Evolutionary conservation across 306 rosid species (phyloP), one percentile per base, ranked within the genome.

Genomic region (Rubus idaeus): DNA sequence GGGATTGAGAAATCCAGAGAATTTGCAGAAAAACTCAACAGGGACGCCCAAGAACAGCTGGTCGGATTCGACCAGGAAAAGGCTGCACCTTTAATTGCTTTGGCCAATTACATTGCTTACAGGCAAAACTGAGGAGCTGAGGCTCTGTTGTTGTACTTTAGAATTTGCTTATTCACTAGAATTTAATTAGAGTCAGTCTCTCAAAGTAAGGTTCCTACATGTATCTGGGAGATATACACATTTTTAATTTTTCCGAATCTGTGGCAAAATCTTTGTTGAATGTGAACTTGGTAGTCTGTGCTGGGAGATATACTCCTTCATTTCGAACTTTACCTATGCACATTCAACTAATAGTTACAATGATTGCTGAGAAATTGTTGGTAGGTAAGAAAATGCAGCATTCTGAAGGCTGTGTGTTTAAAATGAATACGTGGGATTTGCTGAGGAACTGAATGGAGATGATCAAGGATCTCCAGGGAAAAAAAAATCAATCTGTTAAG

Each of bases 1-100:
- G 97, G 97, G 41, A 69, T 90, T 18, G 87, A 84, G 9, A 84
- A 87, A 18, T 90, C 97, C 0, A 89, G 82, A 74, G 96, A 87
- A 7, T 86, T 92, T 77, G 96, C 93, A 37, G 80, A 58, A 4
- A 82, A 86, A 39, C 76, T 92, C 80, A 84, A 78, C 4, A 71
- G 56, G 69, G 92, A 92, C 3, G 97, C 97, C 0, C 70, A 41
- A 37, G 86, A 83, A 6, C 89, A 85, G 64, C 90, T 92, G 7
- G 30, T 75, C 58, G 91, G 81, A 14, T 92, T 92, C 60, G 79
- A 90, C 71, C 73, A 74, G 0, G 75, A 51, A 0, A 90, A 84
- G 74, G 89, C 86, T 0, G 96, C 93, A 30, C 97, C 96, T 0
- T 83, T 92, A 66, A 18, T 84, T 83, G 92, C 93, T 70, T 73